Evolutionary conservation across 1,139 yeast species (phyloP), one percentile per base, ranked within the genome.

Genomic region (Suhomyces bolitotheri): DNA sequence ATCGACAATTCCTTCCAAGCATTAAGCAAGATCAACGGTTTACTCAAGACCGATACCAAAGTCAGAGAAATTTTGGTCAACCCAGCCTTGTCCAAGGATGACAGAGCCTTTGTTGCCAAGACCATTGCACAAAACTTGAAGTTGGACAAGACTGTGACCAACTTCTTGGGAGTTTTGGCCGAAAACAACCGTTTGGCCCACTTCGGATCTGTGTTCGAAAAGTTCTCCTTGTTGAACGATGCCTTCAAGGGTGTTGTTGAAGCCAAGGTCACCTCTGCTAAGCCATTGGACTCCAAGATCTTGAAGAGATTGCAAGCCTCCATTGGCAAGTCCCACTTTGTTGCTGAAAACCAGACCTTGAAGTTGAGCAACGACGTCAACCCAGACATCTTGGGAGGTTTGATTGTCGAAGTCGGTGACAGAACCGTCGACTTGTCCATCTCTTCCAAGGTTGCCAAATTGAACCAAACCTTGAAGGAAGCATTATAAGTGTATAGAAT

Each of bases 341-440:
- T 90, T 45, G 96, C 96, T 50, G 69, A 74, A 41, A 92, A 88
- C 56, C 85, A 90, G 75, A 80, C 92, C 54, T 79, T 92, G 65
- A 83, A 83, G 73, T 73, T 94, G 54, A 70, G 80, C 53, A 92
- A 89, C 76, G 75, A 73, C 49, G 84, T 92, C 48, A 80, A 87
- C 73, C 88, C 96, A 48, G 95, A 86, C 48, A 86, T 92, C 58
- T 77, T 87, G 62, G 98, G 99, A 59, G 99, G 98, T 56, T 79
- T 92, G 64, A 72, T 94, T 53, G 96, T 92, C 44, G 96, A 90
- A 68, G 90, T 92, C 55, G 97, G 94, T 60, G 98, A 92, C 74
- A 87, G 84, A 67, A 90, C 97, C 46, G 96, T 89, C 54, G 99
- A 92, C 67, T 78, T 92, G 64, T 84, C 95, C 43, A 80, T 92